phyloP scores from a whole-genome alignment of 2,329 filamentous ascomycete species.

The Tolypocladium ophioglossoides region DNA sequence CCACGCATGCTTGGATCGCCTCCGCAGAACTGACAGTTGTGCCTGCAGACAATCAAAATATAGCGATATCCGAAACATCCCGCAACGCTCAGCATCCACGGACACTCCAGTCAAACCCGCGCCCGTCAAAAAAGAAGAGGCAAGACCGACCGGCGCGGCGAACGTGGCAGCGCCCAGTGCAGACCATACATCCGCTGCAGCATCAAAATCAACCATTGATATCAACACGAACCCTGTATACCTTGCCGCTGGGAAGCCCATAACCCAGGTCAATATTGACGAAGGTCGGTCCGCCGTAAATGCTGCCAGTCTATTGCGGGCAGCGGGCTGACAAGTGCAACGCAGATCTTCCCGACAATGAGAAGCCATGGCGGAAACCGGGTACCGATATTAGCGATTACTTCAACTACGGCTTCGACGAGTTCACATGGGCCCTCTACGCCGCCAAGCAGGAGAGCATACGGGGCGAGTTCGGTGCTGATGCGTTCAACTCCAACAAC shows the following conservation, averaged over 20 bases:
- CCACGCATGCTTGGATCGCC: neutral
- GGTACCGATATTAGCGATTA: slow-evolving; percentile 93
- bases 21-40: slow-evolving; percentile 1
- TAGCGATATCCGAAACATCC: slow-evolving; percentile 55
- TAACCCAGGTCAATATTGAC: slow-evolving; percentile 67
- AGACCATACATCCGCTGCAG: slow-evolving; percentile 48
- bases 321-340: slow-evolving; percentile 5
- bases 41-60: slow-evolving; percentile 45
- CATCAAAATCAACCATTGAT: slow-evolving; percentile 75
- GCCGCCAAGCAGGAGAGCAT: slow-evolving; percentile 78
- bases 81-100: slow-evolving; percentile 45
- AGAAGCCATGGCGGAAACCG: slow-evolving; percentile 91
- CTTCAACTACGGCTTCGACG: slow-evolving; percentile 98
- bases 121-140: slow-evolving; percentile 35
- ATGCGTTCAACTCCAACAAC: slow-evolving; percentile 49
- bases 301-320: neutral
- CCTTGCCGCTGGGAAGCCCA: slow-evolving; percentile 68
- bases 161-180: slow-evolving; percentile 32
- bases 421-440: slow-evolving; percentile 96
- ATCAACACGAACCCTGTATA: slow-evolving; percentile 75
- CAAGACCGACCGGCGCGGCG: slow-evolving; percentile 11
- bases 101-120: slow-evolving; percentile 36
- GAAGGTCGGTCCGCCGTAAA: slow-evolving; percentile 30
- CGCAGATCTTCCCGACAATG: slow-evolving; percentile 60
- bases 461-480: slow-evolving; percentile 63